Conservation (phyloP, 2,329 filamentous ascomycete species). For the Fonsecaea nubica region DNA sequence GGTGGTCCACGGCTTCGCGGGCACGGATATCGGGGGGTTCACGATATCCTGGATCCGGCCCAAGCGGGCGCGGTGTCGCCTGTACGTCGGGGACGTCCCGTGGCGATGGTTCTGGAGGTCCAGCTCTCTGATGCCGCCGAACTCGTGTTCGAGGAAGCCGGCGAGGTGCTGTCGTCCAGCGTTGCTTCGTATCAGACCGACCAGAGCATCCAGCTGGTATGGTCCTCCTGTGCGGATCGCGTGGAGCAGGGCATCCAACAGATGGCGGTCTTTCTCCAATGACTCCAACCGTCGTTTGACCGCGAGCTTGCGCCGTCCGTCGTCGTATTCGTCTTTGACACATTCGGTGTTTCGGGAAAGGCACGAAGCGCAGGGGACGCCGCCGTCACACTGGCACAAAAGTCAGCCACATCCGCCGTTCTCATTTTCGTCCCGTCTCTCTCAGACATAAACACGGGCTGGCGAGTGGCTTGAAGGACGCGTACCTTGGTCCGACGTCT, state of each 20-base stretch:
- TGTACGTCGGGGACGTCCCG: neutral
- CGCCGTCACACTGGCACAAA: constrained; percentile 42
- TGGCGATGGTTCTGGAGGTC: neutral
- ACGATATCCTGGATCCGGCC: constrained; percentile 41
- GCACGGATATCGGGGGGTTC: constrained; percentile 42
- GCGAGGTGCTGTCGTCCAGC: constrained; percentile 40
- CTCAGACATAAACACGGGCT: neutral
- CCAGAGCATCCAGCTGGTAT: constrained; percentile 27
- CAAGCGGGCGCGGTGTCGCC: constrained; percentile 27
- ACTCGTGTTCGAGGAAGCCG: constrained; percentile 35
- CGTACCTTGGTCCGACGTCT: constrained; percentile 20
- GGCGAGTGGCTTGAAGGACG: neutral
- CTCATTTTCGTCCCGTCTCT: neutral
- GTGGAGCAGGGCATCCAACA: constrained; percentile 39
- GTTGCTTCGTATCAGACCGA: constrained; percentile 42
- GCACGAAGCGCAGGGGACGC: constrained; percentile 43
- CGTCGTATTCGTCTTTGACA: constrained; percentile 41
- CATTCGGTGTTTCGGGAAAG: constrained; percentile 41
- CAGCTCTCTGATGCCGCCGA: constrained; percentile 15
- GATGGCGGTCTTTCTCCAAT: constrained; percentile 44
- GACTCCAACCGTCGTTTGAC: constrained; percentile 43
- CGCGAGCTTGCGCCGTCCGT: constrained; percentile 42
- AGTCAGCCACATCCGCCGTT: neutral
- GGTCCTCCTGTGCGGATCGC: constrained; percentile 36
- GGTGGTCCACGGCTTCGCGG: constrained; percentile 45